These are phyloP conservation scores for Macrolepiota fuliginosa DNA, from an alignment of 768 basidiomycete species.

Conservation along the genomic window DNA sequence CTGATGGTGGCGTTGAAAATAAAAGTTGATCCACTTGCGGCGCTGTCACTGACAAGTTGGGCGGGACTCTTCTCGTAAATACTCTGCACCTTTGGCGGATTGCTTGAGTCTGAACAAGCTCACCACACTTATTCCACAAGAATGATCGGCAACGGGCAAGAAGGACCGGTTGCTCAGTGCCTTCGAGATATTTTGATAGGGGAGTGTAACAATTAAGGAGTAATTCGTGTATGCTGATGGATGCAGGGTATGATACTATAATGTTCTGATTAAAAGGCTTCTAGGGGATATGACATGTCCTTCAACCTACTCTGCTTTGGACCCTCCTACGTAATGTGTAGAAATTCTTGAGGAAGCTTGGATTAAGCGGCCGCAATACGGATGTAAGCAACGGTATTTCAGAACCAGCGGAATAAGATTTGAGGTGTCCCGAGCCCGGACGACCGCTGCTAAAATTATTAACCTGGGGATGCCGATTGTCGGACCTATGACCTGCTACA, in stretches of 20 bases:
- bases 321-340: too few species aligned
- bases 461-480: too few species aligned
- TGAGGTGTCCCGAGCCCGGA: too few species aligned
- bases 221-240: background rate
- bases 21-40: background rate
- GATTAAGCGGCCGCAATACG: too few species aligned
- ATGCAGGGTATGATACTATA: background rate
- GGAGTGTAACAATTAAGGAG: background rate
- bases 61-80: background rate
- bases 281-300: background rate
- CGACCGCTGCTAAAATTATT: too few species aligned
- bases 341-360: too few species aligned
- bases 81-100: background rate
- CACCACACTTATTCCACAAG: background rate
- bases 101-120: background rate
- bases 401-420: too few species aligned
- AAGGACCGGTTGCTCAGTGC: background rate
- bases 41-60: background rate
- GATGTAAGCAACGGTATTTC: too few species aligned
- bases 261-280: background rate
- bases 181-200: background rate
- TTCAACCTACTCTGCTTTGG: too few species aligned
- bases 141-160: constrained; percentile 1
- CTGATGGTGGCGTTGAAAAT: constrained; percentile 5
- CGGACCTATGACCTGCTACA: too few species aligned